phyloP scores from a whole-genome alignment of 306 rosid genomes.

The Datisca glomerata region DNA sequence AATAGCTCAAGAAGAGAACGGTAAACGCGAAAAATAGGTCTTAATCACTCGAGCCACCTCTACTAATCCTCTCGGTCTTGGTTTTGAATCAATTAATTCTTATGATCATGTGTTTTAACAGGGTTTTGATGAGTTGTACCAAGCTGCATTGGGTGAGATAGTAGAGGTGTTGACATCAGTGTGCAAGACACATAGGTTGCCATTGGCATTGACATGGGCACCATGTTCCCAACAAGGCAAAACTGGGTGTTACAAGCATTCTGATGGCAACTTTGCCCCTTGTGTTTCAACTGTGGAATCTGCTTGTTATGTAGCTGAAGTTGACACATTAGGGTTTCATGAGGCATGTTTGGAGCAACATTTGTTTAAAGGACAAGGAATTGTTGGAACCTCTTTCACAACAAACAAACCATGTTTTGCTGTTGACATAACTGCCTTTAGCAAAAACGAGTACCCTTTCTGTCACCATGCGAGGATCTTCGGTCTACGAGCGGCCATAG shows the following conservation, averaged over 20 bases:
- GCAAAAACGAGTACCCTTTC: slow-evolving; percentile 50
- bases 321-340: slow-evolving; percentile 42
- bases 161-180: slow-evolving; percentile 48
- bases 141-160: slow-evolving; percentile 46
- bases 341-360: slow-evolving; percentile 45
- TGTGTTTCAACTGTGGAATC: slow-evolving; percentile 26
- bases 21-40: no score
- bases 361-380: slow-evolving; percentile 63
- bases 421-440: slow-evolving; percentile 45
- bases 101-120: no score
- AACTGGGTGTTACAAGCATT: not conserved
- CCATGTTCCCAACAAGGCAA: slow-evolving; percentile 32
- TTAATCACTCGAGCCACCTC: no score
- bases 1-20: no score
- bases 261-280: no score
- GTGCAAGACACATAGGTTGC: slow-evolving; percentile 72
- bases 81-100: no score
- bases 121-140: no score
- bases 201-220: slow-evolving; percentile 68
- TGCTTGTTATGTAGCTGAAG: slow-evolving; percentile 49
- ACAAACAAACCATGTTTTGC: slow-evolving; percentile 60
- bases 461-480: slow-evolving; percentile 67
- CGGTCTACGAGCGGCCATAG: slow-evolving; percentile 60
- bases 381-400: slow-evolving; percentile 68
- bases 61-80: no score